Base-by-base conservation (phyloP, 2,329 filamentous ascomycete species). In the Byssoonygena ceratinophila region DNA sequence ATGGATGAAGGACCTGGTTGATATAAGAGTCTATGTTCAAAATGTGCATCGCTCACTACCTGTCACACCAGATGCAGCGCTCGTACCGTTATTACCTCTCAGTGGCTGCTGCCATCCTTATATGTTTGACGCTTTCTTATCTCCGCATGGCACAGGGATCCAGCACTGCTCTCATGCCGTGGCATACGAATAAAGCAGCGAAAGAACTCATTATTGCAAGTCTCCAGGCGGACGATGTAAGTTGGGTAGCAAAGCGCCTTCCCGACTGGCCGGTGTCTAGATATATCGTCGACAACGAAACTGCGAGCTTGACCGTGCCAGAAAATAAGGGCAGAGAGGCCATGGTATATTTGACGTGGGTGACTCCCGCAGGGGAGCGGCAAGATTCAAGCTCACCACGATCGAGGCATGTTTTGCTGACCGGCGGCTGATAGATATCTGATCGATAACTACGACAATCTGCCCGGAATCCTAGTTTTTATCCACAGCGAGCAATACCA, bases 291-390 rank as follows among this genome's bases (percentile, higher is more conserved):
- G 71, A 73, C 58, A 64, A 65, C 39, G 46, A 52, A 37, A 37
- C 48, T 16, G 55, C 49, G 4, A 47, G 41, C 29, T 58, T 63
- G 31, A 58, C 54, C 4, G 58, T 57, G 25, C 58, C 61, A 1
- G 31, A 51, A 27, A 78, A 77, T 59, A 76, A 76, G 59, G 75
- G 76, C 29, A 71, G 71, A 52, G 76, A 78, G 64, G 71, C 74
- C 31, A 78, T 78, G 74, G 72, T 74, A 20, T 76, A 77, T 59
- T 66, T 78, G 12, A 76, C 56, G 22, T 47, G 45, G 22, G 45
- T 46, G 9, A 5, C 4, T 12, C 46, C 32, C 32, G 14, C 12
- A 34, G 23, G n/a, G n/a, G n/a, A n/a, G n/a, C n/a, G n/a, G n/a
- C n/a, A 22, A 46, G 12, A 47, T 20, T 46, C 43, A 3, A 31